Base-by-base conservation (phyloP, 441 rosid genomes). In the Pelargonium citronellum region DNA sequence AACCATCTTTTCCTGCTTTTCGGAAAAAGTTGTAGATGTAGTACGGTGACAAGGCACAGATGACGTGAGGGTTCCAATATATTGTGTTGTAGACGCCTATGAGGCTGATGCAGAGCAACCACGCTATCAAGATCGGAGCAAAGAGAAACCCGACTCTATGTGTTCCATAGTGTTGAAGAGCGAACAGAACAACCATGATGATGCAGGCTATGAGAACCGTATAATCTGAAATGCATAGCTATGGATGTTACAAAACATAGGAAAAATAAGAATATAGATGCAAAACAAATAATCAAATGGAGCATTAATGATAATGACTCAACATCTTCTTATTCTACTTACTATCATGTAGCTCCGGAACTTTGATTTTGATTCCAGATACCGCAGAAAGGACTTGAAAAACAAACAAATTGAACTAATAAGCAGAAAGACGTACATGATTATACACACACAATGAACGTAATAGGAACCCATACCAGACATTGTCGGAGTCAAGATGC, bases 111-210 rank as follows among this genome's bases (percentile, higher is more conserved):
- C 98, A 92, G 11, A 92, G 72, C n/a, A 95, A 81, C 99, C 98
- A 92, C 47, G 84, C 71, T 73, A 90, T 74, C 65, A 95, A 86
- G 70, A 92, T 69, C 15, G 99, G 98, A 4, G 99, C 98, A 69
- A 95, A 95, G 73, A 90, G 79, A 79, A 90, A 86, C 43, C 96
- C 98, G 27, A 92, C 86, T 27, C 93, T 83, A 77, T 92, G 98
- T 0, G 99, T 90, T 75, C 99, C 99, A 51, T 87, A 95, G 74
- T 95, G 99, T 70, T 95, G 99, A 73, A 95, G 97, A 20, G 97
- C 89, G 70, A 95, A 95, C 64, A 95, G 96, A 70, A 97, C 88
- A 75, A 89, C 84, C 74, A 95, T 78, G 78, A 92, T 92, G 83
- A 92, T 81, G 84, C 99, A 95, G 68, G 93, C 83, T 43, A 95